Percentiles rank a stretch among this genome's conserved stretches.
Conservation (phyloP, 169 alveolate species). For the Miamiensis avidus region DNA sequence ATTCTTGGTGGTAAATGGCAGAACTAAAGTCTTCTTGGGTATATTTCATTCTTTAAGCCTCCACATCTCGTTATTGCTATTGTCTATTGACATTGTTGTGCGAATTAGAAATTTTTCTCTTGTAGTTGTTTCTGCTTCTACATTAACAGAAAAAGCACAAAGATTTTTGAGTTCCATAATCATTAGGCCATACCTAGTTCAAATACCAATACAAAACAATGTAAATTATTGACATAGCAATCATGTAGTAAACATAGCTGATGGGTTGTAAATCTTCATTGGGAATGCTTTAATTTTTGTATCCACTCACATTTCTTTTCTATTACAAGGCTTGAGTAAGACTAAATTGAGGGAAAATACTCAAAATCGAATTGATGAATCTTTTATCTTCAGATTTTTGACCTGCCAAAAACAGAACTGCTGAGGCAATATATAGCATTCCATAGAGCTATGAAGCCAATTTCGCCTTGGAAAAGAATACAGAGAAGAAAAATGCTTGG, state of each 20-base stretch:
- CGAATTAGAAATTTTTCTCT: too few relatives aligned
- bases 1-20: constrained; percentile 7
- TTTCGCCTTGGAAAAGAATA: constrained; percentile 29
- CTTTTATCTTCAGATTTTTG: neutral
- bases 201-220: constrained; percentile 44
- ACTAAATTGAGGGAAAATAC: constrained; percentile 20
- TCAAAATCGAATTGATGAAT: constrained; percentile 1
- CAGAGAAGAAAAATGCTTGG: constrained; percentile 14
- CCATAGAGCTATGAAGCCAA: constrained; percentile 27
- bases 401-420: constrained; percentile 16
- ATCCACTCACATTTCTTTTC: constrained; percentile 4
- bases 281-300: neutral
- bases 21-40: constrained; percentile 8
- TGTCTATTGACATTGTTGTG: constrained; percentile 37
- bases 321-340: constrained; percentile 17
- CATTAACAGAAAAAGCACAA: constrained; percentile 55
- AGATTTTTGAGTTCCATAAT: constrained; percentile 57
- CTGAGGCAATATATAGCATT: constrained; percentile 5
- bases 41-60: constrained; percentile 48
- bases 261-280: neutral
- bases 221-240: neutral
- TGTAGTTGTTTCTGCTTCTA: too few relatives aligned
- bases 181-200: constrained; percentile 64
- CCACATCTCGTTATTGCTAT: neutral
- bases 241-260: too few relatives aligned